Conservation (phyloP, 2,329 filamentous ascomycete genomes). For the Pyrenochaeta sp. region DNA sequence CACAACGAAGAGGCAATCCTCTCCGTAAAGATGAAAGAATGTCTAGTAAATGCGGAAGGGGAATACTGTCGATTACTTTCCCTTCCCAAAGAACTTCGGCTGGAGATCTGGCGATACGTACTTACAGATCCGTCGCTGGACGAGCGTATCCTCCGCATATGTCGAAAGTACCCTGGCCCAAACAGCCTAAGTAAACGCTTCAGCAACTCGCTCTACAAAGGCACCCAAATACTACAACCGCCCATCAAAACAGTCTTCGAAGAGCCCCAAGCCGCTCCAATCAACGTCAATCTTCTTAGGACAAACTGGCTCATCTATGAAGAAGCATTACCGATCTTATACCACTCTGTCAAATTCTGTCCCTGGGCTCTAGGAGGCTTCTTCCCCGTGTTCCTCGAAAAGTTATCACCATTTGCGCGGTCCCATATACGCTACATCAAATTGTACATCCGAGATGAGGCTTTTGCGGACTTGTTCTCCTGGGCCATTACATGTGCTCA, state of each 20-base stretch:
- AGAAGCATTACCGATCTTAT: slow-evolving; percentile 39
- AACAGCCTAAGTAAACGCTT: slow-evolving; percentile 6
- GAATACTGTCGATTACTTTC: slow-evolving; percentile 19
- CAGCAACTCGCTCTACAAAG: slow-evolving; percentile 8
- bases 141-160: slow-evolving; percentile 19
- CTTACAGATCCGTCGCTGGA: slow-evolving; percentile 22
- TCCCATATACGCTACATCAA: slow-evolving; percentile 27
- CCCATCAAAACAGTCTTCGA: slow-evolving; percentile 11
- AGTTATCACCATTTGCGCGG: slow-evolving; percentile 21
- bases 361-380: slow-evolving; percentile 24
- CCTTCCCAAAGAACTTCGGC: slow-evolving; percentile 31
- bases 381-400: slow-evolving; percentile 29
- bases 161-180: slow-evolving; percentile 8
- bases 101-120: slow-evolving; percentile 32
- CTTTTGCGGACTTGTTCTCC: slow-evolving; percentile 18
- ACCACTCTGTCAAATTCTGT: slow-evolving; percentile 24
- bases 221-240: not conserved
- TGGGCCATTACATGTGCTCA: slow-evolving; percentile 40
- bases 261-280: not conserved
- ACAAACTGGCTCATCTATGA: slow-evolving; percentile 26
- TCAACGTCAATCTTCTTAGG: slow-evolving; percentile 21
- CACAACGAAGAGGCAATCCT: not conserved
- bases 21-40: not conserved
- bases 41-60: not conserved
- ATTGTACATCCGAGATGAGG: slow-evolving; percentile 9